Conservation (phyloP, 768 basidiomycete genomes). For the Tephrocybe sp. region DNA sequence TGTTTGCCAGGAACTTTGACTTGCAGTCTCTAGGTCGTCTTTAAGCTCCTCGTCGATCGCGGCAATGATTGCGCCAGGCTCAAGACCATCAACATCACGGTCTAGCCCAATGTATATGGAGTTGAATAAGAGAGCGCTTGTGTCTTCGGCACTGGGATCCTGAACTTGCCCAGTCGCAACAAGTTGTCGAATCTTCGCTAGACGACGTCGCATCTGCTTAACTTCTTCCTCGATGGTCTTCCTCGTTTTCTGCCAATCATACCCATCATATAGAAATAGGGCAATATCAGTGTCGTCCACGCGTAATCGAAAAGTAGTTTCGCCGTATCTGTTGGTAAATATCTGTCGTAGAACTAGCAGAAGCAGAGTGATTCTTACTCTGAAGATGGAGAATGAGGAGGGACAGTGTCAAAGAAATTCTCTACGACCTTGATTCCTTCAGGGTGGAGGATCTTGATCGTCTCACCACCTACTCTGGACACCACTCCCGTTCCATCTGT, state of each 20-base stretch:
- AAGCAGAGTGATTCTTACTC: constrained; percentile 36
- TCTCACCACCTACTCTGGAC: constrained; percentile 77
- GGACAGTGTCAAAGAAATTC: constrained; percentile 67
- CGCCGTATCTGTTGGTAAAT: constrained; percentile 32
- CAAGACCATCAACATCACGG: constrained; percentile 68
- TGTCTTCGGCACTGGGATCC: constrained; percentile 70
- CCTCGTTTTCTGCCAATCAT: constrained; percentile 89
- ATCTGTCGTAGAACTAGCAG: not conserved
- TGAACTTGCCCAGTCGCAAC: constrained; percentile 87
- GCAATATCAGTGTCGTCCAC: constrained; percentile 61
- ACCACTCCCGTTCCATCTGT: constrained; percentile 39
- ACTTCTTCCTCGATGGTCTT: constrained; percentile 85
- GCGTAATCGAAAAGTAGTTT: constrained; percentile 50
- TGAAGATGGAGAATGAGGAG: constrained; percentile 45
- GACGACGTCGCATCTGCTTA: constrained; percentile 79
- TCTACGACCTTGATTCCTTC: constrained; percentile 68
- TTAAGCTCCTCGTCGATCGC: constrained; percentile 92
- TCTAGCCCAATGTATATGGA: constrained; percentile 93
- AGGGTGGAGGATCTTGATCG: constrained; percentile 70
- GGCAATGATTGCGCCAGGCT: constrained; percentile 75
- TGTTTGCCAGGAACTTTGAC: constrained; percentile 90
- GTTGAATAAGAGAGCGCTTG: constrained; percentile 83
- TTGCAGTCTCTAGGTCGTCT: constrained; percentile 69
- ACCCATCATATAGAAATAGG: constrained; percentile 86
- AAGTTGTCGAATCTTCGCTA: constrained; percentile 89